Evolutionary conservation across 1,284 basidiomycete genomes (phyloP), one percentile per base, ranked within the genome.

Genomic region (Cryptococcus sp.): DNA sequence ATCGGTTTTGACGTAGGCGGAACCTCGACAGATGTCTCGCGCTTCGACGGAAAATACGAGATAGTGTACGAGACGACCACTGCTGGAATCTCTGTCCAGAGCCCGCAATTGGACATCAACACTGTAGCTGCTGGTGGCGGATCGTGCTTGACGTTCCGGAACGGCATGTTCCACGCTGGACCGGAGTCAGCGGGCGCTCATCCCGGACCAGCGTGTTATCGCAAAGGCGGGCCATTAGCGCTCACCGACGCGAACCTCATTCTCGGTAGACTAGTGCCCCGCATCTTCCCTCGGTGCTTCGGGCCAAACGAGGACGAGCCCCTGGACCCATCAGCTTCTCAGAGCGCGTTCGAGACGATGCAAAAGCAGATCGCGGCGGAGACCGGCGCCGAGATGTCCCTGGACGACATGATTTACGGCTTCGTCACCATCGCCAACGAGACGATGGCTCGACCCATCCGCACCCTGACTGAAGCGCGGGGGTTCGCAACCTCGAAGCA

Each of bases 391-490:
- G 76, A 83, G 50, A 80, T 89, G 66, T 81, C 81, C 11, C 75
- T 94, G 30, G 94, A 97, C 71, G 90, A 97, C 75, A 86, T 97
- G 88, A 86, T 68, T 20, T 73, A 67, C 48, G 70, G 66, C 52
- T 94, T 93, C 75, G 89, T 94, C 80, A 91, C 91, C 70, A 89
- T 93, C n/a, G 91, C 91, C 13, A 93, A 93, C 63, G 91, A 93
- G 79, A 91, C 90, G 0, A 96, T 96, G 93, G 89, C 88, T 66
- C 82, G 93, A 47, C 94, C 93, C 1, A 96, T 97, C 60, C 86
- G 93, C 7, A 88, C 93, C 1, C 77, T 97, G 60, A 97, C 93
- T 0, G 94, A 95, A 78, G 92, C 90, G 1, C 82, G 91, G 49
- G 93, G 94, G 5, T 87, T 92, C 76, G 88, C 89, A 3, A 89